Conservation (phyloP, 2,329 filamentous ascomycete species). For the Fusarium acutatum region DNA sequence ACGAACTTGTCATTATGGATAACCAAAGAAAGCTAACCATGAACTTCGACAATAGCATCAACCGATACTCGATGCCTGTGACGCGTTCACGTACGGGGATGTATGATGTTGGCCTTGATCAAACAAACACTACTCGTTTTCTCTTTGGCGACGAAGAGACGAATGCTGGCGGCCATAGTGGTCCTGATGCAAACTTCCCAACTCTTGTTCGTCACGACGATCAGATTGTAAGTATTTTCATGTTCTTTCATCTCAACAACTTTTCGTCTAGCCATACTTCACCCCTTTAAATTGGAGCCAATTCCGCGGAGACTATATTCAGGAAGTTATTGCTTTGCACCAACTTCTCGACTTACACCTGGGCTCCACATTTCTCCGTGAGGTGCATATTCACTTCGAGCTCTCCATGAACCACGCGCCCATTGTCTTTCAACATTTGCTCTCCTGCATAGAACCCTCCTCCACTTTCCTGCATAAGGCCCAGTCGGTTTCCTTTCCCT, state of each 20-base stretch:
- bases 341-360: slow-evolving; percentile 7
- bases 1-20: neutral
- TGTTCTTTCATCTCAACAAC: slow-evolving; percentile 4
- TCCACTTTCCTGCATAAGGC: slow-evolving; percentile 1
- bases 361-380: slow-evolving; percentile 35
- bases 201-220: slow-evolving; percentile 76
- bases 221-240: slow-evolving; percentile 58
- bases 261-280: neutral
- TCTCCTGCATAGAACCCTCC: slow-evolving; percentile 5
- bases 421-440: slow-evolving; percentile 11
- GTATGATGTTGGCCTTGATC: slow-evolving; percentile 76
- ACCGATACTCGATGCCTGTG: slow-evolving; percentile 94
- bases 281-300: neutral
- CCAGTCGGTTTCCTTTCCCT: neutral
- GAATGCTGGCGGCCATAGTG: slow-evolving; percentile 56
- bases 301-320: slow-evolving; percentile 7
- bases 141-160: slow-evolving; percentile 82
- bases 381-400: slow-evolving; percentile 27
- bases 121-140: slow-evolving; percentile 86
- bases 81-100: slow-evolving; percentile 73
- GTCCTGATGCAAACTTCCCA: slow-evolving; percentile 85
- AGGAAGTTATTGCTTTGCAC: slow-evolving; percentile 9
- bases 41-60: slow-evolving; percentile 64
- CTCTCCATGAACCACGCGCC: slow-evolving; percentile 9
- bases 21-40: slow-evolving; percentile 31